Evolutionary conservation across 164 flowering plant species (phyloP).

Genomic region (Nymphaea colorata): DNA sequence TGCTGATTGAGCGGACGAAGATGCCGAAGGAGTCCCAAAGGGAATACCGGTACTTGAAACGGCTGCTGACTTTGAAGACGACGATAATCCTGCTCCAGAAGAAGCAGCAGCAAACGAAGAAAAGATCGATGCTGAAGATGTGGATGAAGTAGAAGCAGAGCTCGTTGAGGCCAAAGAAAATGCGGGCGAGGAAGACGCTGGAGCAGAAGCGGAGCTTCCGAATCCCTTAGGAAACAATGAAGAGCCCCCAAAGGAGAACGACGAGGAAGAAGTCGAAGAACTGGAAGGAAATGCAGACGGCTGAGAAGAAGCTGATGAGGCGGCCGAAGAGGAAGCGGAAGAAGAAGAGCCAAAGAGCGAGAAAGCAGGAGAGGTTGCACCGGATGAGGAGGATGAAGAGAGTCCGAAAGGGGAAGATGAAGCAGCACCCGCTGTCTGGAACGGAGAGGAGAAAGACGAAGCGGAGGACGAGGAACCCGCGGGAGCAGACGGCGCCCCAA

Average conservation of each 20-base stretch:
- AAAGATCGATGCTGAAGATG: conserved; percentile 14
- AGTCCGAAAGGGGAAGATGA: conserved; percentile 1
- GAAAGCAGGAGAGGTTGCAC: background rate
- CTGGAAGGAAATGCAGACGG: background rate
- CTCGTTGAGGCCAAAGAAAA: conserved; percentile 15
- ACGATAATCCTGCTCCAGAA: conserved; percentile 3
- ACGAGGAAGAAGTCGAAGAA: conserved; percentile 10
- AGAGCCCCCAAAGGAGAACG: conserved; percentile 7
- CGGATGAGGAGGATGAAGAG: conserved; percentile 1
- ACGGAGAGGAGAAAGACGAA: conserved; percentile 5
- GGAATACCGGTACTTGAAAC: conserved; percentile 17
- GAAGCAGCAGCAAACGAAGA: background rate
- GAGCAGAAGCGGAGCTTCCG: conserved; percentile 1
- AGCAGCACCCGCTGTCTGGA: background rate
- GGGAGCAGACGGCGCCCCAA: background rate
- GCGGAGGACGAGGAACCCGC: conserved; percentile 2
- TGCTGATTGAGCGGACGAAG: conserved; percentile 17
- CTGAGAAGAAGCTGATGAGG: conserved; percentile 5
- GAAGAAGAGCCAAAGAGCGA: conserved; percentile 6
- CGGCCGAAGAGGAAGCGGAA: conserved; percentile 4
- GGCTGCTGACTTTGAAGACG: conserved; percentile 12
- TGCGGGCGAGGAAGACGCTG: conserved; percentile 11
- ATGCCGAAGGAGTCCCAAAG: conserved; percentile 25
- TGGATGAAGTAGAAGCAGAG: conserved; percentile 9
- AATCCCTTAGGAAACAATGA: conserved; percentile 5